Evolutionary conservation across 371 early-diverging fungal genomes (phyloP).

Genomic region (Mucor lusitanicus): DNA sequence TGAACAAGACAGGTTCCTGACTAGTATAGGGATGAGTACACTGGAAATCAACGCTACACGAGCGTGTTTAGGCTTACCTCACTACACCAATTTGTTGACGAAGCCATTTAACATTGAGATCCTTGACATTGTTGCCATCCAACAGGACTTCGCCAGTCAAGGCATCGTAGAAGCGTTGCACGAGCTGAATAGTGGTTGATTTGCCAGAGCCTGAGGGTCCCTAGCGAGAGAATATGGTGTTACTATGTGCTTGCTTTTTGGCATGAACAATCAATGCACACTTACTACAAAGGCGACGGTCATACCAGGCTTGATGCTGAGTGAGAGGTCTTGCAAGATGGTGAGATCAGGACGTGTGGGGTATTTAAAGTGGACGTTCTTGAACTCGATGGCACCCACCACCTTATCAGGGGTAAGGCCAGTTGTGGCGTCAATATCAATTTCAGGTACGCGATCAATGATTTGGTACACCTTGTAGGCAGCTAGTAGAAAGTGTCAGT

Average conservation of each 20-base stretch:
- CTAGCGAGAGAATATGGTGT: too few species aligned
- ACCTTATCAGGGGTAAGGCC: constrained; percentile 41
- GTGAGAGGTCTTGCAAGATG: constrained; percentile 57
- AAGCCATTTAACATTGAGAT: constrained; percentile 60
- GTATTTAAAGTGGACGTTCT: constrained; percentile 69
- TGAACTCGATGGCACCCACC: constrained; percentile 62
- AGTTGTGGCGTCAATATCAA: constrained; percentile 54
- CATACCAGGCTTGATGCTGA: constrained; percentile 63
- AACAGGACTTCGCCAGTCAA: constrained; percentile 53
- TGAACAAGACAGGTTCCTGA: constrained; percentile 79
- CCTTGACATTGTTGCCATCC: constrained; percentile 55
- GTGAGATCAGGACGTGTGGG: constrained; percentile 63
- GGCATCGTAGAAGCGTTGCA: constrained; percentile 73
- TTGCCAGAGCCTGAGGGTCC: constrained; percentile 73
- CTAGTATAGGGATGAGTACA: constrained; percentile 5
- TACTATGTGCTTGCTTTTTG: too few species aligned
- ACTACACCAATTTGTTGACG: constrained; percentile 70
- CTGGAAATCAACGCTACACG: too few species aligned
- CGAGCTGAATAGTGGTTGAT: constrained; percentile 66
- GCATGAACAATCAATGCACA: too few species aligned
- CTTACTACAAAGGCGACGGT: constrained; percentile 70
- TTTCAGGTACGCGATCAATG: constrained; percentile 75
- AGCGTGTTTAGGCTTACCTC: too few species aligned
- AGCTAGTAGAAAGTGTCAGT: constrained; percentile 21
- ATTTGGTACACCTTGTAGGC: constrained; percentile 71